Percentiles rank a stretch among this genome's conserved stretches.
These are phyloP conservation scores for Dentipellis fragilis DNA, from an alignment of 768 basidiomycete genomes.

Conservation along the genomic window DNA sequence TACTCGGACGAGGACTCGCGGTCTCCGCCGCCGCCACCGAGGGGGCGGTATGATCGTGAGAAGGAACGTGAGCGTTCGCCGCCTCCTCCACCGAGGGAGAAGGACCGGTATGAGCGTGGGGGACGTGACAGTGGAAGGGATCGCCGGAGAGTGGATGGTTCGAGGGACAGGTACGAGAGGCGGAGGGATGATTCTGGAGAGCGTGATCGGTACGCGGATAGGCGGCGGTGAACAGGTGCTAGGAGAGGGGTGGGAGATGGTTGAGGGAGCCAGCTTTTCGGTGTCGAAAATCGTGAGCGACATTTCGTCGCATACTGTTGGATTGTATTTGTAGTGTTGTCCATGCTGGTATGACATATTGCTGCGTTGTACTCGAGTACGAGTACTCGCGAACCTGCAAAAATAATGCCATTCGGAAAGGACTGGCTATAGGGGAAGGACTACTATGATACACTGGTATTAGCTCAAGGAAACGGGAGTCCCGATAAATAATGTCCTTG, in stretches of 20 bases:
- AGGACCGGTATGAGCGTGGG: neutral
- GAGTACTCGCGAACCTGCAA: too few relatives aligned
- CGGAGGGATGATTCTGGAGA: constrained; percentile 11
- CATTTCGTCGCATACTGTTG: neutral
- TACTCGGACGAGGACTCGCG: neutral
- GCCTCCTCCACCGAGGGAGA: neutral
- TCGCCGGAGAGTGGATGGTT: neutral
- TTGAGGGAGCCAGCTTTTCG: too few relatives aligned
- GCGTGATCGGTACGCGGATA: constrained; percentile 5
- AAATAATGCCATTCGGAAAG: too few relatives aligned
- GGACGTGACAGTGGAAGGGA: constrained; percentile 1
- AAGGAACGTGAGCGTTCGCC: neutral
- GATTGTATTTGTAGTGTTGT: neutral
- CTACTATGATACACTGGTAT: too few relatives aligned
- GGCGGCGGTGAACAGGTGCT: constrained; percentile 4
- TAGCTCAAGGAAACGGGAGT: too few relatives aligned
- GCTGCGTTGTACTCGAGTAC: too few relatives aligned
- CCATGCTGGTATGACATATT: neutral
- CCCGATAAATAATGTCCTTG: too few relatives aligned
- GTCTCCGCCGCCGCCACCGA: constrained; percentile 7
- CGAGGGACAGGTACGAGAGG: constrained; percentile 3
- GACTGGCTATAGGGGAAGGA: too few relatives aligned
- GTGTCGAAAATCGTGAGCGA: neutral
- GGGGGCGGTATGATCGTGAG: constrained; percentile 2
- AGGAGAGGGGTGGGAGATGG: neutral